Evolutionary conservation across 306 rosid genomes (phyloP), one percentile per base, ranked within the genome.

Genomic region (Malus orientalis): DNA sequence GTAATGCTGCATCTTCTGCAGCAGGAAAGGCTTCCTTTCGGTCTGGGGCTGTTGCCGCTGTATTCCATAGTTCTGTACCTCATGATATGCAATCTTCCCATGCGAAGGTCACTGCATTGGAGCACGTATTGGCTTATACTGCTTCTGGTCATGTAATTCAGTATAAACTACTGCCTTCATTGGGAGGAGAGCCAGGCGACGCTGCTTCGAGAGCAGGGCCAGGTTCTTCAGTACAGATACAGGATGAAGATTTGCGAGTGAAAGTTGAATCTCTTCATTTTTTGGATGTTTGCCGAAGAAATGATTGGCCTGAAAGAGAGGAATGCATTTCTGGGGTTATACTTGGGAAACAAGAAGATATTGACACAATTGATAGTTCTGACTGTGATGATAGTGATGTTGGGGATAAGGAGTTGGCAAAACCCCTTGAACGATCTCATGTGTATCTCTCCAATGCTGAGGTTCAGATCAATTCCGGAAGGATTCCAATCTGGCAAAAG

Each of bases 231-330:
- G 75, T 86, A 45, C 97, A 90, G 78, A 74, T 81, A 66, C 94
- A 86, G 79, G 98, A 96, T 76, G 98, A 96, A 38, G 97, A 91
- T 75, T 72, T 93, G 82, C 88, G 94, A 58, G 91, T 96, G 81
- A 91, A 82, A 82, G 99, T 91, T 84, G 99, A 96, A 81, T 93
- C 96, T 69, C 81, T 92, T 81, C 99, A 87, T 76, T 92, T 96
- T 96, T 96, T 98, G 99, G 97, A 92, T 88, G 91, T 85, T 81
- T 93, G 99, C 82, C 87, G 97, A 84, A 83, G 96, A 84, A 84
- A 75, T 84, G 87, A 87, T 83, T 93, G 99, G 98, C 90, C 96
- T 67, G 99, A 96, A 81, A 84, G 82, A 73, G 99, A 96, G 87
- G 91, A 87, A 79, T 30, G 69, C 76, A 69, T 93, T 57, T 78